Percentiles rank a stretch among this genome's conserved stretches.
These are phyloP conservation scores for Picea abies DNA, from an alignment of 83 land plant genomes.

Conservation along the genomic window DNA sequence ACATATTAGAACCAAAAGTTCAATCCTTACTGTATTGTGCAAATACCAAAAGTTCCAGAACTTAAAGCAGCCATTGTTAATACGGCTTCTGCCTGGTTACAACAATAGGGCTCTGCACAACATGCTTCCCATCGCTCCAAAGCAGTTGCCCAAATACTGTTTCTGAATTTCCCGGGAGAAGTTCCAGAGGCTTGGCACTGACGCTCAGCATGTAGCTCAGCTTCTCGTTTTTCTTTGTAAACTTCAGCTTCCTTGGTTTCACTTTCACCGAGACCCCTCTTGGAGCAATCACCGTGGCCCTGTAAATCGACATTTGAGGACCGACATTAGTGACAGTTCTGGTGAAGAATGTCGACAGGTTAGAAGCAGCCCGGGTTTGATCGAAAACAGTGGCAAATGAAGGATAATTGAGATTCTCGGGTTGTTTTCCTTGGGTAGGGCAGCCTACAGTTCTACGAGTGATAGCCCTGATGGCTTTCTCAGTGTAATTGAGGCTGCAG, in stretches of 20 bases:
- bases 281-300: too few relatives aligned
- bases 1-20: not conserved
- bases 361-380: not conserved
- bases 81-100: constrained; percentile 24
- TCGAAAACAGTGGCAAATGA: constrained; percentile 16
- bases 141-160: too few relatives aligned
- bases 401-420: not conserved
- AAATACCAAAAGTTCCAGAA: not conserved
- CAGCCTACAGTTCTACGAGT: constrained; percentile 17
- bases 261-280: constrained; percentile 1
- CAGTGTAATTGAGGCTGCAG: constrained; percentile 8
- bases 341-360: not conserved
- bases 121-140: too few relatives aligned
- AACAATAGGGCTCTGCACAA: not conserved
- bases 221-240: not conserved
- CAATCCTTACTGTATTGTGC: not conserved
- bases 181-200: not conserved
- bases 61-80: constrained; percentile 21
- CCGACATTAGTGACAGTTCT: not conserved
- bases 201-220: not conserved
- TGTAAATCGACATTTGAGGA: not conserved
- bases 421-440: constrained; percentile 4
- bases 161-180: constrained; percentile 18
- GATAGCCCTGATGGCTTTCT: constrained; percentile 8
- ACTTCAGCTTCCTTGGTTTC: constrained; percentile 8